phyloP scores from a whole-genome alignment of 192 early-diverging fungal genomes.

The Coemansia sp. region DNA sequence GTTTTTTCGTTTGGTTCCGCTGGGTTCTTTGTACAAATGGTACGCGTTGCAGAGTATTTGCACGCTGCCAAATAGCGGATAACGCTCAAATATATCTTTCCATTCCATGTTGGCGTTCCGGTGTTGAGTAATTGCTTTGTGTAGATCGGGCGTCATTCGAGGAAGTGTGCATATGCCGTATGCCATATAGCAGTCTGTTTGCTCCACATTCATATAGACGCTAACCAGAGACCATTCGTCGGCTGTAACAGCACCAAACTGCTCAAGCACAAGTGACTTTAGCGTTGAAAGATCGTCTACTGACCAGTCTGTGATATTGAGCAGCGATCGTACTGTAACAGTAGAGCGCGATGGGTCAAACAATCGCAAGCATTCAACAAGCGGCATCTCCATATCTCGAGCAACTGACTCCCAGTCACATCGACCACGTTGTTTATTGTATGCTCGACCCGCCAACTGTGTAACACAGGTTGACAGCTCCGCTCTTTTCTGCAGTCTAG shows the following conservation, averaged over 20 bases:
- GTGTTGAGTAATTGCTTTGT: neutral
- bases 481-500: neutral
- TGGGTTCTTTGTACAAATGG: neutral
- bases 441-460: neutral
- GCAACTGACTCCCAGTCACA: neutral
- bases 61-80: neutral
- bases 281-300: neutral
- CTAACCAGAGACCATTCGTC: neutral
- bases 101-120: neutral
- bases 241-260: neutral
- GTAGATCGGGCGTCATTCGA: neutral
- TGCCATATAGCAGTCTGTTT: neutral
- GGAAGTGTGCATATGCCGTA: neutral
- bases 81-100: neutral
- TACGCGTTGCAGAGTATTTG: neutral
- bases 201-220: neutral
- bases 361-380: neutral
- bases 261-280: neutral
- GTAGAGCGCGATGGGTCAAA: neutral
- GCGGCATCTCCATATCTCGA: neutral
- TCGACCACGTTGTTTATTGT: neutral
- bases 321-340: neutral
- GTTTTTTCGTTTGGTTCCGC: neutral
- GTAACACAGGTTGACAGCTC: neutral
- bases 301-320: slow-evolving; percentile 1